Evolutionary conservation across 352 stramenopile species (phyloP).

Genomic region (Phytophthora fragariaefolia): DNA sequence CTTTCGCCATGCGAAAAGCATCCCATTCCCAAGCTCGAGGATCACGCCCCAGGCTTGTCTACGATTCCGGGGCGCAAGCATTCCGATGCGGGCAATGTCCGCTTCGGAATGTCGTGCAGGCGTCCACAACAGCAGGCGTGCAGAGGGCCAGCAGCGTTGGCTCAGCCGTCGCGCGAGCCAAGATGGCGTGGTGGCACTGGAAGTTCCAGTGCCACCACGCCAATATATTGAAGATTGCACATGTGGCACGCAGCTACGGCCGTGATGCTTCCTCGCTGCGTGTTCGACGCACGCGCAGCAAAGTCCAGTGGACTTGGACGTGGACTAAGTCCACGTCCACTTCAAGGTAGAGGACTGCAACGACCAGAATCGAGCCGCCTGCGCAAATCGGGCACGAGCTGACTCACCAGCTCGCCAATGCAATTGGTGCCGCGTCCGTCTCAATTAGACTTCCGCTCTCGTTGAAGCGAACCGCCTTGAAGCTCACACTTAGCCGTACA

Average conservation of each 20-base stretch:
- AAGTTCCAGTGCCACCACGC: no score
- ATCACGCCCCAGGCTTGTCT: constrained; percentile 18
- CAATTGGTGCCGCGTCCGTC: constrained; percentile 17
- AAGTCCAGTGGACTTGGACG: no score
- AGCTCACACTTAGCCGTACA: neutral
- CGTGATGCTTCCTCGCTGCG: no score
- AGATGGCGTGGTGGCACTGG: neutral
- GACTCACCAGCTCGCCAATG: constrained; percentile 16
- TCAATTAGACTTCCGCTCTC: constrained; percentile 15
- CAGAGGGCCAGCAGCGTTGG: constrained; percentile 2
- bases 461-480: constrained; percentile 17
- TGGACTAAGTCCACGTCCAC: neutral
- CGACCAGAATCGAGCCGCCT: neutral
- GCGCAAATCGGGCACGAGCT: constrained; percentile 22
- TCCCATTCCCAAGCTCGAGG: constrained; percentile 6
- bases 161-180: neutral
- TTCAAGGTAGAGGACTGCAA: constrained; percentile 14
- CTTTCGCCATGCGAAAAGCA: constrained; percentile 24
- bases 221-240: no score
- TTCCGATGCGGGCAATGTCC: constrained; percentile 1
- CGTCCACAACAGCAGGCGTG: constrained; percentile 21
- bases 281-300: constrained; percentile 3
- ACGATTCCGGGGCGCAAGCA: constrained; percentile 15
- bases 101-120: neutral
- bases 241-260: neutral